phyloP scores from a whole-genome alignment of 2,329 filamentous ascomycete species.

The Ascochyta pisi region DNA sequence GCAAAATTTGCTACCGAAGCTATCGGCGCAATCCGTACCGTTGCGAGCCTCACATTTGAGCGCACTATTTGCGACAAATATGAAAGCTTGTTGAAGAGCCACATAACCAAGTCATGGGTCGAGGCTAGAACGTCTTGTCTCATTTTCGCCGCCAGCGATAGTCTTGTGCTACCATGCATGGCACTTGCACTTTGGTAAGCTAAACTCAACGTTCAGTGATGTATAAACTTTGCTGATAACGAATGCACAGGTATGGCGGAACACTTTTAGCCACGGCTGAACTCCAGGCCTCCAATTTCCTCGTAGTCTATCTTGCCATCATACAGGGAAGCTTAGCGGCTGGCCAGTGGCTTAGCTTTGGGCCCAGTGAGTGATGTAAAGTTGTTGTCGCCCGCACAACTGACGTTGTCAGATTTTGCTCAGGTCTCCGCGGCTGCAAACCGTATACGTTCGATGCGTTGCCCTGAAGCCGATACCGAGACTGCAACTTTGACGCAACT shows the following conservation, averaged over 20 bases:
- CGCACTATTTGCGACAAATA: constrained; percentile 77
- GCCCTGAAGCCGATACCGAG: constrained; percentile 4
- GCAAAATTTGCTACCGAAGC: constrained; percentile 91
- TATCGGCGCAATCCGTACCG: constrained; percentile 88
- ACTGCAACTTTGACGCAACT: neutral
- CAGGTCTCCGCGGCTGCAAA: constrained; percentile 32
- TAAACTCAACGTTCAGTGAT: neutral
- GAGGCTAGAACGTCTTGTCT: constrained; percentile 63
- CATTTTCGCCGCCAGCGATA: constrained; percentile 51
- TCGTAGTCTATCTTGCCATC: constrained; percentile 37
- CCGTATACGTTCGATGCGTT: constrained; percentile 28
- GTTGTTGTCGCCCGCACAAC: neutral
- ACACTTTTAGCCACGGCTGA: constrained; percentile 24
- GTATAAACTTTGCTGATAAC: neutral
- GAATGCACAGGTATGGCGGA: constrained; percentile 31
- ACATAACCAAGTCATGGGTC: constrained; percentile 70
- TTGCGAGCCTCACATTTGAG: constrained; percentile 89
- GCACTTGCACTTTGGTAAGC: constrained; percentile 41
- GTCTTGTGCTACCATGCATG: constrained; percentile 66
- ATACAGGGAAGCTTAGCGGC: constrained; percentile 37
- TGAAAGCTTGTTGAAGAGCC: constrained; percentile 69
- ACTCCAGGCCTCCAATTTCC: constrained; percentile 27
- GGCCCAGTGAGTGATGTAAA: constrained; percentile 28
- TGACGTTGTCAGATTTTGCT: constrained; percentile 29
- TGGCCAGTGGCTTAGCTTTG: constrained; percentile 38